Evolutionary conservation across 139 green algal species (phyloP).

Genomic region (Chlorella sp.): DNA sequence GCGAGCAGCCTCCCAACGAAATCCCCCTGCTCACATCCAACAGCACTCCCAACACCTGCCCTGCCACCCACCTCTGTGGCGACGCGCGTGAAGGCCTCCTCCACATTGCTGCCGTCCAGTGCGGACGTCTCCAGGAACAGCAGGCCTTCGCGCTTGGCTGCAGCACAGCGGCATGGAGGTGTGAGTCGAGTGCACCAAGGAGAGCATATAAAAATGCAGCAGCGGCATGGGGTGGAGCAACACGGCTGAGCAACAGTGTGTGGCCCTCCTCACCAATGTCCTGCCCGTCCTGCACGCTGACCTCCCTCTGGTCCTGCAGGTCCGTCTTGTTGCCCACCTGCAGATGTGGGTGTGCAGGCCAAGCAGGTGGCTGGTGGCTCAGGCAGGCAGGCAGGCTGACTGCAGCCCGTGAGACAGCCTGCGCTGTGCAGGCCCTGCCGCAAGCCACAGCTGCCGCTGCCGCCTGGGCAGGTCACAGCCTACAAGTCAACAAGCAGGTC

Average conservation of each 20-base stretch:
- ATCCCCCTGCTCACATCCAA: too few relatives aligned
- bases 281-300: constrained; percentile 55
- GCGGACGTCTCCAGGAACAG: constrained; percentile 74
- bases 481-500: too few relatives aligned
- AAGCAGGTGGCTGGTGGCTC: neutral
- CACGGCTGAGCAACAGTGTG: too few relatives aligned
- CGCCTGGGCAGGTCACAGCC: too few relatives aligned
- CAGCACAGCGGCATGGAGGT: neutral
- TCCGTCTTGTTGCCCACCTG: constrained; percentile 87
- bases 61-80: neutral
- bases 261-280: constrained; percentile 34
- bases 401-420: neutral
- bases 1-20: neutral
- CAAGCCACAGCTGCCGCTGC: too few relatives aligned
- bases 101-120: constrained; percentile 31
- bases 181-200: too few relatives aligned
- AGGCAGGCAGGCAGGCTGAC: neutral
- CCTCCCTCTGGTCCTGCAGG: constrained; percentile 59
- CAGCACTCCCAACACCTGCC: too few relatives aligned
- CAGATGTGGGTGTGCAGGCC: neutral
- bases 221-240: too few relatives aligned
- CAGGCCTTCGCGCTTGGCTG: constrained; percentile 35
- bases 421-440: neutral
- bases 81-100: constrained; percentile 65
- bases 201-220: too few relatives aligned